Evolutionary conservation across 352 stramenopile genomes (phyloP).

Genomic region (Peronosclerospora sorghi): DNA sequence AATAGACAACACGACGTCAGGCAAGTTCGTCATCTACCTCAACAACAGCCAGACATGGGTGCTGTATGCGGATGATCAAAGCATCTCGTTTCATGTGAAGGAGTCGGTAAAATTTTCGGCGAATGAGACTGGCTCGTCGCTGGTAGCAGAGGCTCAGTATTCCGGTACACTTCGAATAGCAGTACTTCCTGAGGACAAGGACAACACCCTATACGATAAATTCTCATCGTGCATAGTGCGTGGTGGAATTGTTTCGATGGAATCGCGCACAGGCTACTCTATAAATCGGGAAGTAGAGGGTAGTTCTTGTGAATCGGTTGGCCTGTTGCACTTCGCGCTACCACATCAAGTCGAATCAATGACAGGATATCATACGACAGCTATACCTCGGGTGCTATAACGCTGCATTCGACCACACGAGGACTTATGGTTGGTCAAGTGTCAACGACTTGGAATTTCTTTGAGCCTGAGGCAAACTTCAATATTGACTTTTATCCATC

Average conservation of each 20-base stretch:
- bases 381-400: conserved; percentile 19
- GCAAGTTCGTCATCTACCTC: conserved; percentile 50
- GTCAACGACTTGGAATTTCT: conserved; percentile 35
- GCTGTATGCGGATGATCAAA: conserved; percentile 42
- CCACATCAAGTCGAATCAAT: conserved; percentile 49
- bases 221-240: conserved; percentile 46
- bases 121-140: conserved; percentile 24
- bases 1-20: conserved; percentile 22
- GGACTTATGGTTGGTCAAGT: conserved; percentile 42
- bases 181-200: conserved; percentile 28
- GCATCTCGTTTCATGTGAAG: conserved; percentile 30
- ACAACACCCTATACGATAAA: conserved; percentile 38
- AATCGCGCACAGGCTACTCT: conserved; percentile 48
- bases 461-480: conserved; percentile 34
- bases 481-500: conserved; percentile 48
- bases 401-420: conserved; percentile 41
- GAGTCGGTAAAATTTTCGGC: conserved; percentile 21
- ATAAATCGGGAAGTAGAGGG: conserved; percentile 50
- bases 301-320: conserved; percentile 24
- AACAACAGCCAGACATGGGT: conserved; percentile 70
- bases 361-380: conserved; percentile 2
- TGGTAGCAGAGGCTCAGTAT: conserved; percentile 31
- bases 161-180: conserved; percentile 46
- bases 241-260: conserved; percentile 36
- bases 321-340: conserved; percentile 59